A percentile compares a stretch with the other conserved stretches of the same genome.
phyloP scores from a whole-genome alignment of 1,284 basidiomycete species.

The Exsudoporus floridanus region DNA sequence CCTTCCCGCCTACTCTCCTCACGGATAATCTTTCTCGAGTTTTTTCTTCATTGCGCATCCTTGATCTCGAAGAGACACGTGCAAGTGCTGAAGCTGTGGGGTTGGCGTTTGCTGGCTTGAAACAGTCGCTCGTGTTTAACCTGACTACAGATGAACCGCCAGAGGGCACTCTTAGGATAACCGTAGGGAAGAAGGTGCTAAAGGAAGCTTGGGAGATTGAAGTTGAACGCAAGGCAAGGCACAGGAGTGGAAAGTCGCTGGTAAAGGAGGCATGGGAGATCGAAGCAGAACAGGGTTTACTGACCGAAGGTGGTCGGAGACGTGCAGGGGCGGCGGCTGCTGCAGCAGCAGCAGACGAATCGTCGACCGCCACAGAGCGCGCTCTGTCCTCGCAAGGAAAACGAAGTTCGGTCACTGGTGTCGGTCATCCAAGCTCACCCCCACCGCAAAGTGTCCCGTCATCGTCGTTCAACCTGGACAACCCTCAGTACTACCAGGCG shows the following conservation, averaged over 20 bases:
- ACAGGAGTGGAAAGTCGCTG: constrained; percentile 33
- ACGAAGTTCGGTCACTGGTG: constrained; percentile 14
- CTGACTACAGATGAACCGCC: constrained; percentile 51
- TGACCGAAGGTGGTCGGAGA: constrained; percentile 68
- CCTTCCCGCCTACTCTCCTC: constrained; percentile 51
- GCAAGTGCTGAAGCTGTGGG: constrained; percentile 48
- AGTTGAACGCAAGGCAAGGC: constrained; percentile 53
- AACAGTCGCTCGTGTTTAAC: constrained; percentile 54
- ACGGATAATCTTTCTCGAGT: constrained; percentile 20
- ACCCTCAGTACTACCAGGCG: constrained; percentile 58
- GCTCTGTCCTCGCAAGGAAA: constrained; percentile 16
- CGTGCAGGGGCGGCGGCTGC: constrained; percentile 61
- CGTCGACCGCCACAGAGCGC: constrained; percentile 24
- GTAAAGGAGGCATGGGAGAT: constrained; percentile 73
- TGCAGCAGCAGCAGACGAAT: constrained; percentile 42
- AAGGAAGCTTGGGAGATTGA: constrained; percentile 78
- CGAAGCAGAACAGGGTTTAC: constrained; percentile 68
- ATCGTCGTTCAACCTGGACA: constrained; percentile 41
- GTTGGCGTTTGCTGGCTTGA: constrained; percentile 44
- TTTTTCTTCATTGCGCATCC: constrained; percentile 52
- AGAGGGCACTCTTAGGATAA: constrained; percentile 50
- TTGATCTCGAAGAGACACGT: constrained; percentile 67
- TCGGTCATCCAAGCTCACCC: constrained; percentile 28
- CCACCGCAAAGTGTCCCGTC: constrained; percentile 16
- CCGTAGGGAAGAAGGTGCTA: constrained; percentile 66